Percentiles rank a stretch among this genome's conserved stretches.
Evolutionary conservation across 2,329 filamentous ascomycete species (phyloP).

Genomic region (Colletotrichum sansevieriae): DNA sequence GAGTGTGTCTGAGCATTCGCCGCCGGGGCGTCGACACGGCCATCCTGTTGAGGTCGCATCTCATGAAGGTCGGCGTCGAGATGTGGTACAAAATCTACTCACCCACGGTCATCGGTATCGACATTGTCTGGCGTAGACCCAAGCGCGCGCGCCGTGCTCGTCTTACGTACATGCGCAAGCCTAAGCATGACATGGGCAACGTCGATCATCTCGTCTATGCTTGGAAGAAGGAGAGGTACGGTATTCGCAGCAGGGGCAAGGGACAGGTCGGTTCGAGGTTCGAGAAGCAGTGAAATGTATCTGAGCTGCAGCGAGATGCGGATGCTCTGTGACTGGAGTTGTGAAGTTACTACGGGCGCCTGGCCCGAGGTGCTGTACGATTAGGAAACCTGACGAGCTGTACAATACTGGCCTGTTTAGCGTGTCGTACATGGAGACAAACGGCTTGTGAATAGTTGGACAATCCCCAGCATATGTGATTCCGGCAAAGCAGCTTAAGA

Average conservation of each 20-base stretch:
- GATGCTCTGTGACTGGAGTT: background rate
- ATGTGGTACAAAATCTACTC: constrained; percentile 98
- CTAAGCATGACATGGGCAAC: constrained; percentile 87
- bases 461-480: too few species aligned
- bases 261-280: constrained; percentile 33
- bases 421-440: constrained; percentile 32
- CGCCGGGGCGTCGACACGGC: constrained; percentile 90
- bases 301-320: background rate
- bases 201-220: constrained; percentile 81
- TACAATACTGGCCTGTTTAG: constrained; percentile 33
- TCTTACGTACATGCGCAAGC: constrained; percentile 91
- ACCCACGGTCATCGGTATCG: constrained; percentile 89
- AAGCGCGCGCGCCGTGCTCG: constrained; percentile 90
- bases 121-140: constrained; percentile 88
- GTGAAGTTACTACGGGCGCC: background rate
- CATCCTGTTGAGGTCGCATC: constrained; percentile 85
- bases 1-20: constrained; percentile 89
- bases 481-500: too few species aligned
- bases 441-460: background rate
- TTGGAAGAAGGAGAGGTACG: constrained; percentile 61
- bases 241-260: constrained; percentile 48
- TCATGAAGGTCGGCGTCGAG: constrained; percentile 90
- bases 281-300: background rate
- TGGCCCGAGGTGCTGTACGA: constrained; percentile 29
- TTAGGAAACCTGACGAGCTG: constrained; percentile 26